These are phyloP conservation scores for Ashbya aceris DNA, from an alignment of 1,139 yeast genomes.

Conservation along the genomic window DNA sequence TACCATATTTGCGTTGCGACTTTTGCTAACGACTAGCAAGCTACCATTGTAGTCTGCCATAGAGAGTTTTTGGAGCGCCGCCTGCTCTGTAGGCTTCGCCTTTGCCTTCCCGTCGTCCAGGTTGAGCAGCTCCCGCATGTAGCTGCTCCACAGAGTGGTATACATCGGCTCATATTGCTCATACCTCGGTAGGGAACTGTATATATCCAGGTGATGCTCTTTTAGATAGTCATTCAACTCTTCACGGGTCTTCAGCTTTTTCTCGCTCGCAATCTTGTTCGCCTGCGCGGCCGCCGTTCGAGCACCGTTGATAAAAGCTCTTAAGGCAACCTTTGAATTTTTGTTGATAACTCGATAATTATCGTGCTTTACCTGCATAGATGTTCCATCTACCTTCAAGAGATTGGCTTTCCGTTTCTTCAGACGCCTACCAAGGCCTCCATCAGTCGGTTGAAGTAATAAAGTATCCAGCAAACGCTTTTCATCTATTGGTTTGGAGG, in stretches of 20 bases:
- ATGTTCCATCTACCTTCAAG: slow-evolving; percentile 5
- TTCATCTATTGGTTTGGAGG: slow-evolving; percentile 25
- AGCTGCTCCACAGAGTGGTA: slow-evolving; percentile 26
- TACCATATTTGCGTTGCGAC: slow-evolving; percentile 48
- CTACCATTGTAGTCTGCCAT: slow-evolving; percentile 86
- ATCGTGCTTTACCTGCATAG: slow-evolving; percentile 13
- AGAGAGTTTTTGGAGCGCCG: slow-evolving; percentile 46
- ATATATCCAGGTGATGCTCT: slow-evolving; percentile 14
- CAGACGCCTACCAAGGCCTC: slow-evolving; percentile 20
- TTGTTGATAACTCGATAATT: slow-evolving; percentile 22
- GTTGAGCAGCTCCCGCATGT: slow-evolving; percentile 25
- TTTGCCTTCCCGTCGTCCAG: slow-evolving; percentile 7
- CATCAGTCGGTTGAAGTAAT: slow-evolving; percentile 28
- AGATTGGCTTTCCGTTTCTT: slow-evolving; percentile 15
- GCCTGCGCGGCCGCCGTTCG: slow-evolving; percentile 14
- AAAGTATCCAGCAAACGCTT: slow-evolving; percentile 24
- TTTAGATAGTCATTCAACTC: slow-evolving; percentile 13
- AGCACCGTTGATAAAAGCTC: slow-evolving; percentile 18
- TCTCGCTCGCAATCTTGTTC: slow-evolving; percentile 15
- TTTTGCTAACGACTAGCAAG: slow-evolving; percentile 45
- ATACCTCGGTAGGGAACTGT: slow-evolving; percentile 19
- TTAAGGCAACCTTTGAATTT: slow-evolving; percentile 23
- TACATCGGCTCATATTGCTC: slow-evolving; percentile 22
- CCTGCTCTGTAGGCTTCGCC: slow-evolving; percentile 12
- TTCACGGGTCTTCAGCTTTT: slow-evolving; percentile 9